These are phyloP conservation scores for Pogostemon cablin DNA, from an alignment of 257 asterid species.

Conservation along the genomic window DNA sequence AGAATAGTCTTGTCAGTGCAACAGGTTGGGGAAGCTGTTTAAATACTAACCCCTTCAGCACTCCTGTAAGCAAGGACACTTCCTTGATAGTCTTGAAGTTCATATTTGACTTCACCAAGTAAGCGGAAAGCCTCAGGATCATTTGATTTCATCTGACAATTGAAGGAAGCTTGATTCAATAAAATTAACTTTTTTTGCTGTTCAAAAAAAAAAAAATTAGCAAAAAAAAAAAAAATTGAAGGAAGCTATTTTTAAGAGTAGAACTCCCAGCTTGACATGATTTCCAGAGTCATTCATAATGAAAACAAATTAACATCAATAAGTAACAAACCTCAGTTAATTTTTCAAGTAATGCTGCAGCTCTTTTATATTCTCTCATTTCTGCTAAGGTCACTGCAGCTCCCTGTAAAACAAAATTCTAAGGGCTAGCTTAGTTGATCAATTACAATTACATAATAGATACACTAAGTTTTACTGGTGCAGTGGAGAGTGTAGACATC, in stretches of 20 bases:
- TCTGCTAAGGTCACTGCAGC: constrained; percentile 90
- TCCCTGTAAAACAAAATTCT: constrained; percentile 55
- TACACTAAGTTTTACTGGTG: constrained; percentile 22
- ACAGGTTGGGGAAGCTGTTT: constrained; percentile 10
- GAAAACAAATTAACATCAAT: constrained; percentile 28
- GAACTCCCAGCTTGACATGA: constrained; percentile 22
- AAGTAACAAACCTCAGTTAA: constrained; percentile 63
- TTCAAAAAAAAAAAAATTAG: too few species aligned
- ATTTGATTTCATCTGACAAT: constrained; percentile 64
- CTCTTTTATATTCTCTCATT: constrained; percentile 74
- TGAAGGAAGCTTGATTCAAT: constrained; percentile 11
- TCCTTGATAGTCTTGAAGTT: constrained; percentile 80
- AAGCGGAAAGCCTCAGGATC: constrained; percentile 88
- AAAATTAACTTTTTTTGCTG: too few species aligned
- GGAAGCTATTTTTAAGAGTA: constrained; percentile 31
- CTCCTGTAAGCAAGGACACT: constrained; percentile 76
- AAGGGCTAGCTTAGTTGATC: constrained; percentile 30
- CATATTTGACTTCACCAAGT: constrained; percentile 94
- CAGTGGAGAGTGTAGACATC: background rate
- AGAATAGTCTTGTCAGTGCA: background rate
- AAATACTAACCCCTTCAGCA: constrained; percentile 65
- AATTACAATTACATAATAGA: constrained; percentile 30
- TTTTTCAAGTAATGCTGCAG: constrained; percentile 71
- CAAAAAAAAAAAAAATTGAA: constrained; percentile 31
- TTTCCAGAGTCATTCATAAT: constrained; percentile 23